Evolutionary conservation across 257 asterid species (phyloP).

Genomic region (Lycium ferocissimum): DNA sequence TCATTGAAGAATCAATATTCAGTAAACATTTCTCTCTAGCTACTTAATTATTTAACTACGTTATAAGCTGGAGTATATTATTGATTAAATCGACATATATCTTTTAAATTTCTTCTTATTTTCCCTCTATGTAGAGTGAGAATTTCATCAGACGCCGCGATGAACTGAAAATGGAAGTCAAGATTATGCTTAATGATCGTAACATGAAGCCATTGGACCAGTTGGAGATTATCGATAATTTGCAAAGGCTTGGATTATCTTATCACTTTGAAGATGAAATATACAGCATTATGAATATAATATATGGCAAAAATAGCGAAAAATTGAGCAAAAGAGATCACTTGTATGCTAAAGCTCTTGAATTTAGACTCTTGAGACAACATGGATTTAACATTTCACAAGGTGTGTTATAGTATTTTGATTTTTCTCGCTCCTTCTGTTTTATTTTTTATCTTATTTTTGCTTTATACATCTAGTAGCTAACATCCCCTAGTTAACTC

Average conservation of each 20-base stretch:
- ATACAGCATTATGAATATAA: slow-evolving; percentile 19
- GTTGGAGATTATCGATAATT: slow-evolving; percentile 44
- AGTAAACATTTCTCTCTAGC: slow-evolving; percentile 33
- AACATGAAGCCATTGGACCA: slow-evolving; percentile 12
- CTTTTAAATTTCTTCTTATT: no score
- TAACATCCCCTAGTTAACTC: no score
- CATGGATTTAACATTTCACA: slow-evolving; percentile 45
- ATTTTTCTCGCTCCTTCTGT: background rate
- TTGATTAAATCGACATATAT: background rate
- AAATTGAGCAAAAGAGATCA: slow-evolving; percentile 1
- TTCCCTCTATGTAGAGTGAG: slow-evolving; percentile 34
- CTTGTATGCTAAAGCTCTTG: slow-evolving; percentile 45
- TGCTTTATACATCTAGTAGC: background rate
- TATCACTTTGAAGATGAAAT: slow-evolving; percentile 48
- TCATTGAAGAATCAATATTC: slow-evolving; percentile 42
- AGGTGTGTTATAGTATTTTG: slow-evolving; percentile 36
- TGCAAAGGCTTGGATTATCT: slow-evolving; percentile 48
- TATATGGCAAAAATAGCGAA: background rate
- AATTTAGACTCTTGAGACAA: slow-evolving; percentile 50
- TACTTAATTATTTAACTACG: background rate
- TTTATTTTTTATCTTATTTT: background rate
- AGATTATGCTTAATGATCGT: slow-evolving; percentile 34
- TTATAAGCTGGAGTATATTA: background rate
- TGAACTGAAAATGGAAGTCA: slow-evolving; percentile 40
- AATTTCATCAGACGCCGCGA: slow-evolving; percentile 25